Conservation (phyloP, 2,329 filamentous ascomycete genomes). For the Colletotrichum sp. region DNA sequence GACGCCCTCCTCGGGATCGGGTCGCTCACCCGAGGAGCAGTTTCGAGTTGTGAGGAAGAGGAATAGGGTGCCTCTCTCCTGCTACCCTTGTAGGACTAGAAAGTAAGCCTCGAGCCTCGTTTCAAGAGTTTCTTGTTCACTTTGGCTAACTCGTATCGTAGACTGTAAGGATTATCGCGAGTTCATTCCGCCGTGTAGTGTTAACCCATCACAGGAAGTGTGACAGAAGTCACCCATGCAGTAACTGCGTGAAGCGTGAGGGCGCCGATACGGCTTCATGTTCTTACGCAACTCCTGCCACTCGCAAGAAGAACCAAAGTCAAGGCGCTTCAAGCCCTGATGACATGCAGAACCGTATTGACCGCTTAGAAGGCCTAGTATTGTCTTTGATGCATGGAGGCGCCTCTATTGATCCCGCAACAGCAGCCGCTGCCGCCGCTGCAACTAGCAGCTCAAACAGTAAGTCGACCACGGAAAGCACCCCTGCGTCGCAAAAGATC, state of each 20-base stretch:
- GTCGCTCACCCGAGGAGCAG: conserved; percentile 81
- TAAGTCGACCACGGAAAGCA: conserved; percentile 45
- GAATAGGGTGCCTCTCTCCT: conserved; percentile 90
- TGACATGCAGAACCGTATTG: conserved; percentile 99
- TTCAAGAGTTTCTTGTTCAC: conserved; percentile 11
- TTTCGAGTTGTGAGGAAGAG: conserved; percentile 90
- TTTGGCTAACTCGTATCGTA: conserved; percentile 30
- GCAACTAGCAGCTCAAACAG: conserved; percentile 23
- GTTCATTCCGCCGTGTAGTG: background rate
- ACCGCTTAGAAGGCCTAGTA: conserved; percentile 90
- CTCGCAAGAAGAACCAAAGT: conserved; percentile 76
- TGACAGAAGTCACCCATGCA: conserved; percentile 88
- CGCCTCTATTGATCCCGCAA: conserved; percentile 50
- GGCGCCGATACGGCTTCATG: conserved; percentile 81
- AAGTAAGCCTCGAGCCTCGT: conserved; percentile 66
- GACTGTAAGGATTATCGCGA: conserved; percentile 35
- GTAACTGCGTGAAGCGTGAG: conserved; percentile 93
- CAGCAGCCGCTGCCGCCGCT: conserved; percentile 34
- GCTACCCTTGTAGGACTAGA: conserved; percentile 86
- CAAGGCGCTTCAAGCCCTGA: conserved; percentile 71
- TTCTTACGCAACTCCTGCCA: conserved; percentile 77
- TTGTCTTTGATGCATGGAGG: conserved; percentile 94
- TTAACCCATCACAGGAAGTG: conserved; percentile 73
- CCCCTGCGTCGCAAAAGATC: conserved; percentile 47
- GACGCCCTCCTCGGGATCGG: conserved; percentile 72